phyloP scores from a whole-genome alignment of 441 rosid genomes.

The Biscutella auriculata region DNA sequence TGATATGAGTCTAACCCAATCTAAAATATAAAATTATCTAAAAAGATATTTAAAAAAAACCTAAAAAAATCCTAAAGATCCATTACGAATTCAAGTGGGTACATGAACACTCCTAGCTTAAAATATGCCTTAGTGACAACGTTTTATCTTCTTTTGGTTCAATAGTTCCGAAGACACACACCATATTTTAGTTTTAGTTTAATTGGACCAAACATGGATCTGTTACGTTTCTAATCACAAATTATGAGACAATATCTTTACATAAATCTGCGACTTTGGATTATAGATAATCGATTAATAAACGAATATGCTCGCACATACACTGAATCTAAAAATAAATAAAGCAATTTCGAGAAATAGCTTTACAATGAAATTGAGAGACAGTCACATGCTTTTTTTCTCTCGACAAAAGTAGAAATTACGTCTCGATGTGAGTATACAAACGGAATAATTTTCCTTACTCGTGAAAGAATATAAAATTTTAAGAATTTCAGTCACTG shows the following conservation, averaged over 20 bases:
- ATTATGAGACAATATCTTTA: slow-evolving; percentile 3
- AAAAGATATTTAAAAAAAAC: too few relatives aligned
- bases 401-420: slow-evolving; percentile 10
- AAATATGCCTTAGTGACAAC: too few relatives aligned
- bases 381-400: slow-evolving; percentile 13
- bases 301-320: slow-evolving; percentile 1
- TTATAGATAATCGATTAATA: neutral
- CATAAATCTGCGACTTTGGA: neutral
- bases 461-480: neutral
- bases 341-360: neutral
- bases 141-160: too few relatives aligned
- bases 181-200: too few relatives aligned
- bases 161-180: too few relatives aligned
- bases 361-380: neutral
- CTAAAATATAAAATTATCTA: too few relatives aligned
- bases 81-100: too few relatives aligned
- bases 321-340: slow-evolving; percentile 1
- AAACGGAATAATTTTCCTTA: neutral
- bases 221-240: neutral
- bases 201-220: neutral
- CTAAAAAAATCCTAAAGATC: too few relatives aligned
- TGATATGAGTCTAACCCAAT: too few relatives aligned
- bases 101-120: too few relatives aligned
- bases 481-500: neutral
- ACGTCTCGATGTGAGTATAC: slow-evolving; percentile 3